Evolutionary conservation across 768 basidiomycete species (phyloP).

Genomic region (Collybia mongolica): DNA sequence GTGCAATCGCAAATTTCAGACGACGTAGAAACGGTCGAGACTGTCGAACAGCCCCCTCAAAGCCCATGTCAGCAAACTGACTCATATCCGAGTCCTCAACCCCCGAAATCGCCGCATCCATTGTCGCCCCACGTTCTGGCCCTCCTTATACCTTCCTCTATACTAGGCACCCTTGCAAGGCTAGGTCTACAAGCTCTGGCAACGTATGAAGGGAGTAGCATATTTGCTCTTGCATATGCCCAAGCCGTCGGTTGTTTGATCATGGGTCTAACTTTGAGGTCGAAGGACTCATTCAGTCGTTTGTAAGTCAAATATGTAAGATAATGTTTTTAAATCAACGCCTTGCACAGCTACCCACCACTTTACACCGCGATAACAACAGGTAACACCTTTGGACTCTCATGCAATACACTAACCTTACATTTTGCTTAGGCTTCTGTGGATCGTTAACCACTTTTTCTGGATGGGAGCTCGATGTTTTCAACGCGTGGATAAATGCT

Average conservation of each 20-base stretch:
- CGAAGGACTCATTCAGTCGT: constrained; percentile 70
- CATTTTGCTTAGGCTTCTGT: constrained; percentile 72
- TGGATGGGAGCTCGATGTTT: constrained; percentile 89
- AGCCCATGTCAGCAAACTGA: constrained; percentile 19
- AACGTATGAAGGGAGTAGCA: constrained; percentile 68
- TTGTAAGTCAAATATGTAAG: constrained; percentile 52
- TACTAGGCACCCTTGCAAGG: constrained; percentile 82
- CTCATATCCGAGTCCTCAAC: constrained; percentile 27
- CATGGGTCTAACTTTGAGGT: constrained; percentile 78
- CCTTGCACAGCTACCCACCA: constrained; percentile 69
- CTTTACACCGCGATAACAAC: constrained; percentile 88
- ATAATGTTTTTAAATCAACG: background rate
- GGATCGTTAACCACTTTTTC: constrained; percentile 97
- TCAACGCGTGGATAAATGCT: constrained; percentile 80
- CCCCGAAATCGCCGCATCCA: constrained; percentile 41
- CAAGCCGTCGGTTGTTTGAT: constrained; percentile 88
- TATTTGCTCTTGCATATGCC: constrained; percentile 82
- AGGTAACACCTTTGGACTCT: constrained; percentile 38
- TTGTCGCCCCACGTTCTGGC: constrained; percentile 63
- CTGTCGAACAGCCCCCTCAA: constrained; percentile 33
- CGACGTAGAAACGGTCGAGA: constrained; percentile 26
- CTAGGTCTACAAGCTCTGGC: constrained; percentile 76
- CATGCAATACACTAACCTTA: background rate
- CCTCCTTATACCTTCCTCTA: constrained; percentile 76
- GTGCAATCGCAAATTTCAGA: constrained; percentile 8